Base-by-base conservation (phyloP, 495 filamentous ascomycete genomes). In the Xylaria flabelliformis region DNA sequence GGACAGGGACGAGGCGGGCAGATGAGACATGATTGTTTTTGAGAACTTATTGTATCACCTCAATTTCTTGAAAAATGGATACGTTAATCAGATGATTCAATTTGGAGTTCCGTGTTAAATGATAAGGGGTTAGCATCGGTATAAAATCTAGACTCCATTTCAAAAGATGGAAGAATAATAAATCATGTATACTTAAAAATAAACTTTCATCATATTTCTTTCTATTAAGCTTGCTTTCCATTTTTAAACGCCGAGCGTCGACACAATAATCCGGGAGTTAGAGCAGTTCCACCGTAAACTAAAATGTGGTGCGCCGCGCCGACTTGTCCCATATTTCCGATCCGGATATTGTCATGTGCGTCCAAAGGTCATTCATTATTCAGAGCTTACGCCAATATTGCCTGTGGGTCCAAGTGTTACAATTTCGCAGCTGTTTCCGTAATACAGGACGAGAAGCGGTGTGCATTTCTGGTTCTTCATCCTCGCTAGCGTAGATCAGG, bases 361-460 rank as follows among this genome's bases (percentile, higher is more conserved):
- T 36, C 48, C 46, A 44, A n/a, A 68, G 36, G 7, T 61, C 19
- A 34, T 32, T 36, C 19, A 34, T 32, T 36, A 2, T 69, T 34
- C 6, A 46, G 10, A 29, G 39, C 32, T 59, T 32, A 34, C 39
- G 41, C 51, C 67, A 69, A 42, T 59, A 6, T 48, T n/a, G 17
- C 53, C 41, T 41, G 67, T 59, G 21, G 41, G 53, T 32, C 36
- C 21, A 36, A 24, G 42, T 70, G 17, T 41, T 42, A 69, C 29
- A n/a, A 53, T 19, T n/a, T 69, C 34, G 32, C 44, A 44, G 51
- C 46, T 55, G 42, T 36, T 50, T 42, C 26, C 26, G 55, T 70
- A 29, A 39, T 62, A 69, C 56, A 24, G 19, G 41, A 39, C 41
- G 51, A 46, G 55, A 62, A 44, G 67, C 67, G 67, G 67, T 62